phyloP scores from a whole-genome alignment of 768 basidiomycete species.

The Lentinula raphanica region DNA sequence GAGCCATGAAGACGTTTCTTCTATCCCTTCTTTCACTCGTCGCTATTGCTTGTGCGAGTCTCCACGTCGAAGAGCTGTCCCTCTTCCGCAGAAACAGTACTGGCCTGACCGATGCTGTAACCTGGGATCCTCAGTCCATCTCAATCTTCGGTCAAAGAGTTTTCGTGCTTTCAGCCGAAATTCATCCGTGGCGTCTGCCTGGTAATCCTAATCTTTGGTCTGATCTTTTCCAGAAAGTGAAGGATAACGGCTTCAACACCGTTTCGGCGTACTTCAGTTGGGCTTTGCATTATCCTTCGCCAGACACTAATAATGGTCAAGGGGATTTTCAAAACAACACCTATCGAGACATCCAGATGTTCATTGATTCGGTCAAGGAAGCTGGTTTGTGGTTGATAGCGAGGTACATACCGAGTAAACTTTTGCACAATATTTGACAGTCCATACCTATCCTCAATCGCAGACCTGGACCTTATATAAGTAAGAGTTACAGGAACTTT shows the following conservation, averaged over 20 bases:
- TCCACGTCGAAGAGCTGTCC: neutral
- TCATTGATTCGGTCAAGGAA: slow-evolving; percentile 46
- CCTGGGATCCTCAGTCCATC: slow-evolving; percentile 58
- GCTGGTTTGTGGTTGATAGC: slow-evolving; percentile 55
- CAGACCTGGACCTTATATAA: slow-evolving; percentile 53
- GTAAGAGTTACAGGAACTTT: slow-evolving; percentile 20
- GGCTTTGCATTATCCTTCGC: slow-evolving; percentile 50
- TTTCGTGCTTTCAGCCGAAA: slow-evolving; percentile 57
- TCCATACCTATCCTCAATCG: neutral
- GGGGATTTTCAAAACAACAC: slow-evolving; percentile 47
- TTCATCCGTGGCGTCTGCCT: slow-evolving; percentile 56
- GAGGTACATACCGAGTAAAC: slow-evolving; percentile 32
- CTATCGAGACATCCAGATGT: slow-evolving; percentile 46
- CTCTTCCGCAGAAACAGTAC: slow-evolving; percentile 30
- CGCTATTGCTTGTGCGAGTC: neutral
- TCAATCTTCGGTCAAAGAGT: slow-evolving; percentile 52
- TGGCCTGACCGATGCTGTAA: slow-evolving; percentile 42
- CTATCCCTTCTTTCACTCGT: neutral
- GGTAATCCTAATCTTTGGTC: slow-evolving; percentile 48
- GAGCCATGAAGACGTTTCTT: neutral
- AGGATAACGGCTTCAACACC: slow-evolving; percentile 56
- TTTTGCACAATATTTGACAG: neutral
- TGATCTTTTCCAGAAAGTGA: slow-evolving; percentile 60
- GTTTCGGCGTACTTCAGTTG: slow-evolving; percentile 59
- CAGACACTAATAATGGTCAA: slow-evolving; percentile 33